A percentile compares a stretch with the other conserved stretches of the same genome.
Conservation (phyloP, 2,329 filamentous ascomycete genomes). For the Sporothrix sp. region DNA sequence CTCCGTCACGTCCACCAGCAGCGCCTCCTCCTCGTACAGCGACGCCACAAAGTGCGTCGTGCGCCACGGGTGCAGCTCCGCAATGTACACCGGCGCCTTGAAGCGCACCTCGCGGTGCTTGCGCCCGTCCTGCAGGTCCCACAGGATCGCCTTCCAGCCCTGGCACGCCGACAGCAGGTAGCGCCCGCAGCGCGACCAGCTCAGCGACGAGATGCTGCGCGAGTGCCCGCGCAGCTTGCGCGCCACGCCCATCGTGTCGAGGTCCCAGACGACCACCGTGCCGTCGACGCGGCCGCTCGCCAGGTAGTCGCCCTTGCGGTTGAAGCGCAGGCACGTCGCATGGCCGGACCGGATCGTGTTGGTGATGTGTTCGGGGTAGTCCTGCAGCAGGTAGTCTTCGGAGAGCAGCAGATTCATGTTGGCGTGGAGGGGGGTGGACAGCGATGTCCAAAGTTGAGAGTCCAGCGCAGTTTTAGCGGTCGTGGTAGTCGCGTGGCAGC, state of each 20-base stretch:
- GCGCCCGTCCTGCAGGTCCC: constrained; percentile 68
- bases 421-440: not conserved
- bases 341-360: constrained; percentile 70
- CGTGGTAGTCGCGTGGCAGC: too few relatives aligned
- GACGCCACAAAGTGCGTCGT: constrained; percentile 79
- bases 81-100: constrained; percentile 87
- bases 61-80: constrained; percentile 85
- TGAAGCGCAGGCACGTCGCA: constrained; percentile 69
- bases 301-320: constrained; percentile 85
- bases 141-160: constrained; percentile 93
- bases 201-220: constrained; percentile 84
- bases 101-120: constrained; percentile 80
- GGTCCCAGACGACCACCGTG: constrained; percentile 89
- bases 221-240: constrained; percentile 90
- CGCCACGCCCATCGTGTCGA: constrained; percentile 94
- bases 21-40: constrained; percentile 84
- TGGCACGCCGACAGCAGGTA: constrained; percentile 89
- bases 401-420: constrained; percentile 51
- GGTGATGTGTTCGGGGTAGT: constrained; percentile 84
- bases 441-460: not conserved
- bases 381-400: constrained; percentile 57
- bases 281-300: constrained; percentile 91
- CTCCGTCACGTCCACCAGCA: constrained; percentile 71
- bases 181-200: constrained; percentile 86
- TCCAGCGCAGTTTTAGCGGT: not conserved